phyloP scores from a whole-genome alignment of 768 basidiomycete species.

The Kwoniella newhampshirensis region DNA sequence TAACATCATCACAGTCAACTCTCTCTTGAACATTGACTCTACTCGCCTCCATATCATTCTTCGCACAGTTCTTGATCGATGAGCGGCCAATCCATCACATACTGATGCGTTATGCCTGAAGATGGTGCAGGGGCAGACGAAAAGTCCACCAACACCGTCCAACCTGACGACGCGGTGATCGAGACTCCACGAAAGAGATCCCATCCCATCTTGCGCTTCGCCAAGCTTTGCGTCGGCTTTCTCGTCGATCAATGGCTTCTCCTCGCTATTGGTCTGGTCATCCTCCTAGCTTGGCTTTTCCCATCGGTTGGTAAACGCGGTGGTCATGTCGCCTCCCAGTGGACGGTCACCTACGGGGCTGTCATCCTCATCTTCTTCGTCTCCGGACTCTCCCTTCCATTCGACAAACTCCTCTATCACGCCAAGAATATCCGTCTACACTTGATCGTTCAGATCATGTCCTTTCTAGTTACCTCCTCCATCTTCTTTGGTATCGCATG shows the following conservation, averaged over 20 bases:
- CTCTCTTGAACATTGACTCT: no score
- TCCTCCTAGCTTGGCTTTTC: conserved; percentile 36
- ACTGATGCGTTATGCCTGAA: no score
- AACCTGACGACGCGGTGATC: no score
- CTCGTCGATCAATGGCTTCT: conserved; percentile 45
- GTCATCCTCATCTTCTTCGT: conserved; percentile 51
- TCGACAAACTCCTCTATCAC: conserved; percentile 38
- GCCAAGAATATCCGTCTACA: conserved; percentile 43
- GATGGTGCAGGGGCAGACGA: no score
- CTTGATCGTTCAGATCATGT: conserved; percentile 43
- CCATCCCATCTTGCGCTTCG: background rate
- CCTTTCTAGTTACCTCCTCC: conserved; percentile 47
- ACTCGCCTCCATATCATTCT: no score
- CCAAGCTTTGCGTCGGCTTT: background rate
- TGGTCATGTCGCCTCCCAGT: conserved; percentile 40
- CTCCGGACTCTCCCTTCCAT: conserved; percentile 44
- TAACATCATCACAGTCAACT: no score
- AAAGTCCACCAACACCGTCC: no score
- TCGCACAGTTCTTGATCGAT: no score
- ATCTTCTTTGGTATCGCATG: conserved; percentile 44
- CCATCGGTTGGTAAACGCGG: conserved; percentile 44
- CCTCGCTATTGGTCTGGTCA: conserved; percentile 24
- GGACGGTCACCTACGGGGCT: conserved; percentile 41
- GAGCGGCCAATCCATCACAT: no score
- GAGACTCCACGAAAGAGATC: no score